Percentiles rank a stretch among this genome's conserved stretches.
Evolutionary conservation across 805 yeast genomes (phyloP).

Genomic region (Wickerhamiella sorbophila): DNA sequence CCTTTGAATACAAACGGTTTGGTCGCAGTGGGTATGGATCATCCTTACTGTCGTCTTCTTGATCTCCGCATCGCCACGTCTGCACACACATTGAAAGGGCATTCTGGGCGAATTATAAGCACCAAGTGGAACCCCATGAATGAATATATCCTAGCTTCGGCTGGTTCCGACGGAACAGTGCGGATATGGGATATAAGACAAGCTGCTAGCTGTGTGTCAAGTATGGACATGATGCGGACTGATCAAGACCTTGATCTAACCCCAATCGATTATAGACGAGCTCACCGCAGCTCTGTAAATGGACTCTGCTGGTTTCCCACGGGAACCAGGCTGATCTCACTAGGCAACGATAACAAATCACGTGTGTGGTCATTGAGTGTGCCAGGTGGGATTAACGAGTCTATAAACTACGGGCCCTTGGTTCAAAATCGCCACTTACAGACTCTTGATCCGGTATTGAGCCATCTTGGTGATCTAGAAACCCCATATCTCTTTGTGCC

Average conservation of each 20-base stretch:
- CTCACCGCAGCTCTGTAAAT: conserved; percentile 68
- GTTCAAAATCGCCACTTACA: conserved; percentile 51
- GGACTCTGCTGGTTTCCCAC: conserved; percentile 60
- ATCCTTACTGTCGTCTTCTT: conserved; percentile 49
- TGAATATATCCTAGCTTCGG: conserved; percentile 52
- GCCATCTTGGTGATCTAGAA: conserved; percentile 39
- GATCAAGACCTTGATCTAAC: conserved; percentile 20
- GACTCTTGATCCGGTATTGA: conserved; percentile 40
- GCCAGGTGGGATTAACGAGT: conserved; percentile 39
- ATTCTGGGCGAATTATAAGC: conserved; percentile 37
- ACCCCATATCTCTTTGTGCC: conserved; percentile 52
- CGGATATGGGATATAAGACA: conserved; percentile 77
- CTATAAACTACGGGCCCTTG: conserved; percentile 65
- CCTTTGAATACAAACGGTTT: conserved; percentile 32
- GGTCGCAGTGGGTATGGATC: conserved; percentile 60
- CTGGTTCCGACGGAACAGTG: conserved; percentile 69
- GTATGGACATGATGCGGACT: conserved; percentile 44
- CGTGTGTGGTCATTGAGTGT: conserved; percentile 61
- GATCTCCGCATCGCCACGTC: conserved; percentile 63
- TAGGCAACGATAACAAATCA: conserved; percentile 71
- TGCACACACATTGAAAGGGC: conserved; percentile 57
- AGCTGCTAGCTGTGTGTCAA: conserved; percentile 46
- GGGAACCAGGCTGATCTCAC: conserved; percentile 48
- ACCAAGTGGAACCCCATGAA: conserved; percentile 65
- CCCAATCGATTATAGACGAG: conserved; percentile 30